Evolutionary conservation across 495 filamentous ascomycete genomes (phyloP).

Genomic region (Sporormia fimetaria): DNA sequence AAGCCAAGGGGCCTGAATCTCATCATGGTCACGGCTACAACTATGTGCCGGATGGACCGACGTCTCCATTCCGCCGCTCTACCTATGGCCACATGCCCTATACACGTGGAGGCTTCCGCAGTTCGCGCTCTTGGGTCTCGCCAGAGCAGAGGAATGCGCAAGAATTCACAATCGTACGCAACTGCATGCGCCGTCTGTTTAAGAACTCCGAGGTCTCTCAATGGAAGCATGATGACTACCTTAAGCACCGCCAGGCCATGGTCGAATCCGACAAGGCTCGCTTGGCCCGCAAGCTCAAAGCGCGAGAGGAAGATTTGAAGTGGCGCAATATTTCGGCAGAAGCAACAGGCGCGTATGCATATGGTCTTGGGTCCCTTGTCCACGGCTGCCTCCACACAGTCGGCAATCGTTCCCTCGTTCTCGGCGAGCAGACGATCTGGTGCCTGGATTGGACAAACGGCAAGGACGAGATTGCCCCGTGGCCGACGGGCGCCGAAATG

Average conservation of each 20-base stretch:
- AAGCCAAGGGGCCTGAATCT: too few species aligned
- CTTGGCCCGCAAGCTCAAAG: background rate
- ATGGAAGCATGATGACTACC: conserved; percentile 11
- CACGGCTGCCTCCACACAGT: too few species aligned
- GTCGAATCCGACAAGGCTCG: conserved; percentile 1
- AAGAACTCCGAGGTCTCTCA: conserved; percentile 18
- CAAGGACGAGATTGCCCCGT: conserved; percentile 21
- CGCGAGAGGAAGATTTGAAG: conserved; percentile 5
- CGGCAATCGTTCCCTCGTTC: conserved; percentile 6
- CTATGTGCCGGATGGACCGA: too few species aligned
- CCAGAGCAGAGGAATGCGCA: conserved; percentile 6
- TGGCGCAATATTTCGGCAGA: background rate
- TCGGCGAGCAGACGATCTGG: conserved; percentile 22
- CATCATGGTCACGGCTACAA: too few species aligned
- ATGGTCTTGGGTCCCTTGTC: too few species aligned
- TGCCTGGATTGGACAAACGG: conserved; percentile 17
- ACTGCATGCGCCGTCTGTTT: conserved; percentile 23
- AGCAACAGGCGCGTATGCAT: too few species aligned
- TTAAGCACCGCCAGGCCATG: conserved; percentile 14
- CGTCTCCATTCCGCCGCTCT: background rate
- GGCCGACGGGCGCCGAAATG: conserved; percentile 20
- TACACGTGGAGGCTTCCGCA: conserved; percentile 1
- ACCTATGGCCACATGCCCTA: background rate
- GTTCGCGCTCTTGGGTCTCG: conserved; percentile 15
- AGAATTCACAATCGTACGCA: conserved; percentile 12